These are phyloP conservation scores for Tolypocladium pustulatum DNA, from an alignment of 2,329 filamentous ascomycete genomes.

Conservation along the genomic window DNA sequence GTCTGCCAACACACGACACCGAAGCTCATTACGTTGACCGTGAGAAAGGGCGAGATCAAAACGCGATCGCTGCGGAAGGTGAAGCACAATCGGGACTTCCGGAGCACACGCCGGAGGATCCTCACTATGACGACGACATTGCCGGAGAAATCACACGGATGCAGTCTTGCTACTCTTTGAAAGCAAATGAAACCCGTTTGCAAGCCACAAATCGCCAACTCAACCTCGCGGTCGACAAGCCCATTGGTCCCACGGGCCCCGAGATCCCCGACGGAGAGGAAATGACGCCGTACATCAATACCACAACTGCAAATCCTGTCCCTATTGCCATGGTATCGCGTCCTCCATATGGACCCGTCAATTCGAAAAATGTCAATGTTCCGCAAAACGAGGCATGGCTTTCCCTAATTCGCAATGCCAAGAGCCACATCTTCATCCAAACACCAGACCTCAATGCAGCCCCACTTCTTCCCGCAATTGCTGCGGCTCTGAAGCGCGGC, in stretches of 20 bases:
- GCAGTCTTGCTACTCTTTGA: slow-evolving; percentile 43
- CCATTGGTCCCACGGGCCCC: slow-evolving; percentile 40
- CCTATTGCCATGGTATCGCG: slow-evolving; percentile 65
- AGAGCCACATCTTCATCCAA: slow-evolving; percentile 61
- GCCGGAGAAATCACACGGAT: slow-evolving; percentile 50
- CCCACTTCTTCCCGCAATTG: slow-evolving; percentile 52
- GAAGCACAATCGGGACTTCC: slow-evolving; percentile 21
- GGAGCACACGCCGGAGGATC: slow-evolving; percentile 46
- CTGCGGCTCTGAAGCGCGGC: slow-evolving; percentile 55
- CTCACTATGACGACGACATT: slow-evolving; percentile 55
- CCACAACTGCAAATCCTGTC: slow-evolving; percentile 36
- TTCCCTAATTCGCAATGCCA: slow-evolving; percentile 55
- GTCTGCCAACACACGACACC: neutral
- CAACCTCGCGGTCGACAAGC: slow-evolving; percentile 47
- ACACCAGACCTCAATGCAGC: slow-evolving; percentile 67
- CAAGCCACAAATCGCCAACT: slow-evolving; percentile 54
- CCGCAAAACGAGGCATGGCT: slow-evolving; percentile 72
- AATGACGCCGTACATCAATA: slow-evolving; percentile 55
- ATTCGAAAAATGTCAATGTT: slow-evolving; percentile 47
- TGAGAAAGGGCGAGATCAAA: neutral
- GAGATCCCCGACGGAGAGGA: slow-evolving; percentile 39
- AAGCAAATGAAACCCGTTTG: slow-evolving; percentile 38
- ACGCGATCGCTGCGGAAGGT: neutral
- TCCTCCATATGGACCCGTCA: slow-evolving; percentile 54
- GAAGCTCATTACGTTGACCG: neutral